Conservation (phyloP, 495 filamentous ascomycete species). For the Letharia lupina region DNA sequence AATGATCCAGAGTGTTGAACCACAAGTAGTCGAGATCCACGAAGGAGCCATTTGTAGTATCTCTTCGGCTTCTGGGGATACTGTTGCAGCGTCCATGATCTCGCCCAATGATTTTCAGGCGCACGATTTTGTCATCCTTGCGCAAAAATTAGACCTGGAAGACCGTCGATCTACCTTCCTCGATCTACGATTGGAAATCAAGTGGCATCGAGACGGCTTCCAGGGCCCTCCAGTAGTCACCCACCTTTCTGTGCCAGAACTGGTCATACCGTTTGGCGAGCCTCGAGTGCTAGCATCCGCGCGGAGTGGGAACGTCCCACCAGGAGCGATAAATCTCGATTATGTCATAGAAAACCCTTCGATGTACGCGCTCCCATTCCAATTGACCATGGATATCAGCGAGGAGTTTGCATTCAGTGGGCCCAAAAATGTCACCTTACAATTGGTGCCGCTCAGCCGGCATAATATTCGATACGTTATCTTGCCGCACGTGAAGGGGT, state of each 20-base stretch:
- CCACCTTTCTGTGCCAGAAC: conserved; percentile 62
- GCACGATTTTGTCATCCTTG: conserved; percentile 59
- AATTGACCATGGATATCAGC: conserved; percentile 79
- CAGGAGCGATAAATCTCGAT: conserved; percentile 43
- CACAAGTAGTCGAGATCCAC: conserved; percentile 47
- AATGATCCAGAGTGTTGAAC: conserved; percentile 52
- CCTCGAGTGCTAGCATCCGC: conserved; percentile 75
- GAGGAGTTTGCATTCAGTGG: conserved; percentile 93
- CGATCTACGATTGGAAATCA: conserved; percentile 65
- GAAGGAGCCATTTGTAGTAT: conserved; percentile 46
- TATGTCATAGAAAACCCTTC: conserved; percentile 92
- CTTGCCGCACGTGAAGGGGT: conserved; percentile 46
- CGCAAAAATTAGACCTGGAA: conserved; percentile 67
- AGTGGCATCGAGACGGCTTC: conserved; percentile 54
- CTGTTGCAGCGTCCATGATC: conserved; percentile 34
- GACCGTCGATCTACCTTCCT: conserved; percentile 64
- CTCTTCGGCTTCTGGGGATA: conserved; percentile 32
- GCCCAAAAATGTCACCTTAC: conserved; percentile 64
- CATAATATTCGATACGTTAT: conserved; percentile 61
- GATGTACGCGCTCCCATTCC: conserved; percentile 87
- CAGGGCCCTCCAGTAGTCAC: conserved; percentile 45
- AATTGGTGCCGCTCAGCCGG: conserved; percentile 71
- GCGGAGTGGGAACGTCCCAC: conserved; percentile 32
- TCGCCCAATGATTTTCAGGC: conserved; percentile 57
- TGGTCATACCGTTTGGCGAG: conserved; percentile 70